These are phyloP conservation scores for Dactylonectria estremocensis DNA, from an alignment of 2,329 filamentous ascomycete species.

Conservation along the genomic window DNA sequence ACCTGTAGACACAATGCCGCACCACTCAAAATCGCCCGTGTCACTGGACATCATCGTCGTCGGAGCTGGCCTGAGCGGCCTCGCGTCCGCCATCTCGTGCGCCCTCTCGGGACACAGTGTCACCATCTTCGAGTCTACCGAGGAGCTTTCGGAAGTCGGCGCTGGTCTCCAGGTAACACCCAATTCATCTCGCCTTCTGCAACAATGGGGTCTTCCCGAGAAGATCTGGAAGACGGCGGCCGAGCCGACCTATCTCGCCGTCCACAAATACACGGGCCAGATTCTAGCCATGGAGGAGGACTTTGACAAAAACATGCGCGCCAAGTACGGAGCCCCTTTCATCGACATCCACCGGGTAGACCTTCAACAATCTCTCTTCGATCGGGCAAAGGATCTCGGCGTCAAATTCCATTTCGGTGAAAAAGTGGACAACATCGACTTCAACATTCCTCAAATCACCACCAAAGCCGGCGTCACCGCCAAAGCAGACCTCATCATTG, in stretches of 20 bases:
- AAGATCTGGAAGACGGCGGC: constrained; percentile 56
- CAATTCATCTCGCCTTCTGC: constrained; percentile 65
- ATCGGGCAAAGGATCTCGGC: constrained; percentile 67
- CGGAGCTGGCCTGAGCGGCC: constrained; percentile 60
- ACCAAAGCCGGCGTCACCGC: constrained; percentile 56
- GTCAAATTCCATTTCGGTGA: constrained; percentile 65
- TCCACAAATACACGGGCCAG: constrained; percentile 68
- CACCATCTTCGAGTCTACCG: constrained; percentile 59
- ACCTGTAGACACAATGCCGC: constrained; percentile 11
- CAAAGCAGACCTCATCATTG: constrained; percentile 61
- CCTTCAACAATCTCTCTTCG: constrained; percentile 68
- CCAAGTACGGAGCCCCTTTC: constrained; percentile 71
- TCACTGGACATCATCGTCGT: constrained; percentile 58
- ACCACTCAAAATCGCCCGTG: constrained; percentile 22
- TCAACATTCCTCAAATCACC: constrained; percentile 60
- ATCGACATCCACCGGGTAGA: constrained; percentile 75
- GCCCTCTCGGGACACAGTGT: constrained; percentile 57
- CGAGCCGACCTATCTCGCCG: constrained; percentile 63
- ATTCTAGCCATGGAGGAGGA: constrained; percentile 64
- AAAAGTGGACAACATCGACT: constrained; percentile 63
- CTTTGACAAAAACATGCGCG: constrained; percentile 68
- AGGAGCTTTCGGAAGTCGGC: constrained; percentile 61
- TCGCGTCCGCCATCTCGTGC: constrained; percentile 57
- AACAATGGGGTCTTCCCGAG: constrained; percentile 65
- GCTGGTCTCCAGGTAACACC: constrained; percentile 69